Evolutionary conservation across 2,329 filamentous ascomycete genomes (phyloP).

Genomic region (Dothideomycetes sp.): DNA sequence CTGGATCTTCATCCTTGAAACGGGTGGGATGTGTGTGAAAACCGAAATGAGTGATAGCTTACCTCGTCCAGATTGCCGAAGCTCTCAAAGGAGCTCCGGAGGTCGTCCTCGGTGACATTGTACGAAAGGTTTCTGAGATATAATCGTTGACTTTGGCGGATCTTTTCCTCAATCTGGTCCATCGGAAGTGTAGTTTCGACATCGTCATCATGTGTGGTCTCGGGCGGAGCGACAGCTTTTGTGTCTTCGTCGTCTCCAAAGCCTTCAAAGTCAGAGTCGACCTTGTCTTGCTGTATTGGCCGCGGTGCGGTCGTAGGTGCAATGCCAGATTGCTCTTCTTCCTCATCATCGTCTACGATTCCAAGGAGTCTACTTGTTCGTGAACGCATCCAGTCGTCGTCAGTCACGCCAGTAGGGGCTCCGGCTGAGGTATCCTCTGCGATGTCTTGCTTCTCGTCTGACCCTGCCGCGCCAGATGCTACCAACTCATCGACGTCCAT

Average conservation of each 20-base stretch:
- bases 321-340: constrained; percentile 3
- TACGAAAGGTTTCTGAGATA: constrained; percentile 88
- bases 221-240: constrained; percentile 1
- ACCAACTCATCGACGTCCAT: constrained; percentile 3
- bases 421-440: constrained; percentile 12
- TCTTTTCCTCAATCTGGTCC: constrained; percentile 32
- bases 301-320: neutral
- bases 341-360: constrained; percentile 64
- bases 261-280: neutral
- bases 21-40: constrained; percentile 7
- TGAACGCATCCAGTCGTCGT: constrained; percentile 86
- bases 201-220: constrained; percentile 19
- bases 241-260: constrained; percentile 6
- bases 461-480: constrained; percentile 5
- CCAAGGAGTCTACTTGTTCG: constrained; percentile 79
- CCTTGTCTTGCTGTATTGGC: neutral
- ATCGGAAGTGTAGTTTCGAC: constrained; percentile 14
- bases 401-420: constrained; percentile 44
- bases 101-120: constrained; percentile 62
- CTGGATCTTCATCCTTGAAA: constrained; percentile 82
- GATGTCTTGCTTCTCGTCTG: constrained; percentile 11
- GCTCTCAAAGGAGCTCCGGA: constrained; percentile 58
- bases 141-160: constrained; percentile 63
- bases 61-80: constrained; percentile 83
- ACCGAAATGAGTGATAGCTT: constrained; percentile 33